Base-by-base conservation (phyloP, 805 yeast genomes). In the Kuraishia molischiana region DNA sequence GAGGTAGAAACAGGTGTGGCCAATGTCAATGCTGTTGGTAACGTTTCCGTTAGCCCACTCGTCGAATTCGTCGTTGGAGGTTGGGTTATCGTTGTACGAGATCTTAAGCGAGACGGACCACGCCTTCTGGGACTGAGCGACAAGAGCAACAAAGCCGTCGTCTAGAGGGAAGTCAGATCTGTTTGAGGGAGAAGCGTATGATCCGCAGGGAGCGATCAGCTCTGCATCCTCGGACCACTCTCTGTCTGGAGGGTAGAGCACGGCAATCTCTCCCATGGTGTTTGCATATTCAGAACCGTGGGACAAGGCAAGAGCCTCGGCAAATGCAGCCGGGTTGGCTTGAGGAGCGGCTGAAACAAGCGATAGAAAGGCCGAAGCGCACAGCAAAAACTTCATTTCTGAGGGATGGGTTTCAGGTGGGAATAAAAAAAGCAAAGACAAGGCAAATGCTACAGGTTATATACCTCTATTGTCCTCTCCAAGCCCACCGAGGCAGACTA, bases 161-260 rank as follows among this genome's bases (percentile, higher is more conserved):
- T 63, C 68, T 38, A 67, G 46, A 30, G 73, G 72, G 58, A 67
- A 66, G 5, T 61, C 59, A 8, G 69, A 50, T 54, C 73, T 64
- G 52, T 66, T 63, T 18, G 41, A 38, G 14, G 52, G 49, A 14
- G 57, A 52, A 32, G 59, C 53, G 31, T 46, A 48, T 4, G 68
- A 55, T 35, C 73, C 73, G 52, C 73, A 67, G 43, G 73, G 73
- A 9, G 69, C 68, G 24, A 56, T 51, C 44, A 62, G 62, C 46
- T 67, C 72, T 18, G 57, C 56, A 35, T 62, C 70, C 34, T 58
- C 70, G 19, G 64, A 52, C 73, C 73, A 67, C 42, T 58, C 65
- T 55, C 73, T 62, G 39, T 56, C 64, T 4, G 47, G 43, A 41
- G 73, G 73, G 52, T 59, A 67, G 40, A 67, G 32, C 48, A 61